Evolutionary conservation across 768 basidiomycete genomes (phyloP), one percentile per base, ranked within the genome.

Genomic region (Suillus paluster): DNA sequence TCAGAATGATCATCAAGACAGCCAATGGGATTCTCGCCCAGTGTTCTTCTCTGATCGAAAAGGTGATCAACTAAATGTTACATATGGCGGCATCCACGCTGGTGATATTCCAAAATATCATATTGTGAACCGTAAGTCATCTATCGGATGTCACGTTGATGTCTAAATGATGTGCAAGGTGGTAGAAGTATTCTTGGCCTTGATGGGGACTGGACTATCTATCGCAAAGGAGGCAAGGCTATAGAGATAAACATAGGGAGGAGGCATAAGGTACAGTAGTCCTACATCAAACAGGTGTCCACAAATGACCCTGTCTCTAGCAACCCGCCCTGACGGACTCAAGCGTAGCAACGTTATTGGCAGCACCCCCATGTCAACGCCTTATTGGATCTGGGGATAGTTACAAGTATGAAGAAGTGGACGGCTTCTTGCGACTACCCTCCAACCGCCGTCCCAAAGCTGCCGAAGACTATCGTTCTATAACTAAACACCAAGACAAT

Each of bases 31-130:
- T 45, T 71, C 70, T 48, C 74, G 62, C 33, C 72, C 70, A 36
- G 61, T 75, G 10, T 92, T 84, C 74, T 91, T 83, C 70, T 85
- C 85, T 14, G 91, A 92, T 70, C 79, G 81, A 55, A 84, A 83
- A 66, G 90, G 90, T 3, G 91, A 93, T 71, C 63, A 73, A 48
- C 75, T 86, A 58, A 92, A 90, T 68, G 73, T 90, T 36, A 81
- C 81, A 46, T 92, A 90, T 67, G 91, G 89, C n/a, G 77, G 84
- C 4, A 67, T 90, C 36, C 80, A 90, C 68, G 70, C 81, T 33
- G 81, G 86, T 17, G 84, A 89, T 66, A 74, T 91, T 27, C 90
- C 91, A 17, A 90, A 83, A 71, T 90, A 91, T 70, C 80, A 78
- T 63, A 68, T 84, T 50, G 79, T 86, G 55, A 79, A 77, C 71